Evolutionary conservation across 169 alveolate genomes (phyloP), one percentile per base, ranked within the genome.

Genomic region (Plasmodium adleri): DNA sequence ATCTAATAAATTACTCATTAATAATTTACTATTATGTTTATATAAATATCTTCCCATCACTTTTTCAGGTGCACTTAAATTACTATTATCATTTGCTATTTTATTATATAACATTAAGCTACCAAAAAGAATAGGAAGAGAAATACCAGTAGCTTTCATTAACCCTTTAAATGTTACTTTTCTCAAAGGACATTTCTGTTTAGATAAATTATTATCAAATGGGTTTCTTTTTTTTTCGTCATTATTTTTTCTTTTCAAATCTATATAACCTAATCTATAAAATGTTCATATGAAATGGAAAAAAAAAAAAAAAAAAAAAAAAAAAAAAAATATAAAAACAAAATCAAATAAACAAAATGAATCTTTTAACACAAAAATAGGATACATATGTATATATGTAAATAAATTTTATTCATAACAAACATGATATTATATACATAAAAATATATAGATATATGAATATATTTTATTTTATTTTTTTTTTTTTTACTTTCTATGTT

Each of bases 41-140:
- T 78, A 78, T 52, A 78, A 71, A 59, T 39, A 78, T 47, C 52
- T 78, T 39, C 89, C 89, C 62, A 78, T 9, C n/a, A 64, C 67
- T 52, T 66, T 78, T 50, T 78, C 89, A 1, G 89, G 22, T 26
- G 39, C 89, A 7, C 43, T 78, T 78, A 78, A 78, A 78, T 78
- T 78, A 13, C 54, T 56, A 17, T 50, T 78, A 56, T 78, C 76
- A 64, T 28, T 50, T 78, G n/a, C 47, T 10, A 78, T 39, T 64
- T 66, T 78, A 58, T 43, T 78, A 71, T 78, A 78, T 63, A 78
- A 32, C 78, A 78, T 49, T 39, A 49, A 50, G 22, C 78, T 78
- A 26, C 75, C 89, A 15, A 64, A 59, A 58, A 78, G 15, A 17
- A 78, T 13, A 0, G 89, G 89, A n/a, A 78, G 50, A 5, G 89